Evolutionary conservation across 257 asterid species (phyloP).

Genomic region (Ilex asprella): DNA sequence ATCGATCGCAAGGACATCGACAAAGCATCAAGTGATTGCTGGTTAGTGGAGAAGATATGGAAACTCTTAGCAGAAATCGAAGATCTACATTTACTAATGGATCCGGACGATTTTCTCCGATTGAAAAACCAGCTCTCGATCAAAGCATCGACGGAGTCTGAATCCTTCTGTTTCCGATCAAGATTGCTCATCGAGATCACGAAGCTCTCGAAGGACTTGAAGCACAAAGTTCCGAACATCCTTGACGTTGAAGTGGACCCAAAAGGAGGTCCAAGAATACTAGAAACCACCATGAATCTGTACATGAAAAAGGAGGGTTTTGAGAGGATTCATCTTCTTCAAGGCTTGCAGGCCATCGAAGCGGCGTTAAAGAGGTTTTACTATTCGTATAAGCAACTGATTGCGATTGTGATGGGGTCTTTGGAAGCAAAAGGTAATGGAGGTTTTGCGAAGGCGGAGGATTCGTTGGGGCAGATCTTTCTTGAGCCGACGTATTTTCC

Average conservation of each 20-base stretch:
- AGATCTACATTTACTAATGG: conserved; percentile 66
- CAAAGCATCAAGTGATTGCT: conserved; percentile 47
- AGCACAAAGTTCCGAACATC: conserved; percentile 70
- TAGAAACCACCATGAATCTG: conserved; percentile 81
- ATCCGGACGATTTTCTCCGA: conserved; percentile 79
- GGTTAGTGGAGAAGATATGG: conserved; percentile 76
- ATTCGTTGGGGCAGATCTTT: conserved; percentile 56
- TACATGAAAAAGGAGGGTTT: conserved; percentile 36
- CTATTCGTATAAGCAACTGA: conserved; percentile 61
- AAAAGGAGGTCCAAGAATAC: conserved; percentile 82
- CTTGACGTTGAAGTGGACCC: conserved; percentile 87
- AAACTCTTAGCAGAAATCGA: conserved; percentile 44
- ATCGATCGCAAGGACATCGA: conserved; percentile 32
- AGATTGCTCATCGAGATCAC: conserved; percentile 55
- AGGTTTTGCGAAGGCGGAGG: conserved; percentile 32
- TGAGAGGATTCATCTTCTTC: conserved; percentile 61
- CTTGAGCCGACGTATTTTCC: conserved; percentile 89
- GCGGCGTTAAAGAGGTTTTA: conserved; percentile 70
- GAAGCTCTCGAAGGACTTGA: conserved; percentile 56
- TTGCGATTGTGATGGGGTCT: conserved; percentile 77
- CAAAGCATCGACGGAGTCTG: conserved; percentile 55
- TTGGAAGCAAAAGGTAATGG: conserved; percentile 54
- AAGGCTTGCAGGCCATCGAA: conserved; percentile 89
- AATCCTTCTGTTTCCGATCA: conserved; percentile 71
- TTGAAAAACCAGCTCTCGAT: conserved; percentile 58